These are phyloP conservation scores for Simmondsia chinensis DNA, from an alignment of 148 eudicot genomes.

Conservation along the genomic window DNA sequence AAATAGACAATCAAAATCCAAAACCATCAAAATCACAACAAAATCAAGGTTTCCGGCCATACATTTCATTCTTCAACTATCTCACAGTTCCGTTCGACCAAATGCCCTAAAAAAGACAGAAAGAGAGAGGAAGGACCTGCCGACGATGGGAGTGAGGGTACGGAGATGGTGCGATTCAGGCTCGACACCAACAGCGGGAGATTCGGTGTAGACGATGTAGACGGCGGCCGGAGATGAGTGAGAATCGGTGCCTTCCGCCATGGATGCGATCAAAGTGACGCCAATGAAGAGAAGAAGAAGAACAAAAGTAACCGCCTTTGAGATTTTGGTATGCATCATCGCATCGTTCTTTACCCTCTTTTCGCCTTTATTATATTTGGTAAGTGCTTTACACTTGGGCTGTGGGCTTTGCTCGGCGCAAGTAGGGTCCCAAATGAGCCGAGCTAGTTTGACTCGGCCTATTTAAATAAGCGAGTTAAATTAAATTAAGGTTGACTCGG, in stretches of 20 bases:
- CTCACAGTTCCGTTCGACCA: too few species aligned
- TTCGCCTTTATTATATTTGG: neutral
- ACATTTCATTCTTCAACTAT: too few species aligned
- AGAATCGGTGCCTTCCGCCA: constrained; percentile 16
- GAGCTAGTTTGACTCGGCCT: too few species aligned
- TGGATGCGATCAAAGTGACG: neutral
- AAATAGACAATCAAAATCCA: too few species aligned
- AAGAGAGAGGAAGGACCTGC: constrained; percentile 23
- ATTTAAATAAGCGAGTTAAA: too few species aligned
- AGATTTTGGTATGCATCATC: neutral
- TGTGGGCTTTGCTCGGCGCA: too few species aligned
- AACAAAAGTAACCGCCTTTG: neutral
- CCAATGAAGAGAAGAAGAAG: neutral
- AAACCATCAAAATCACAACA: too few species aligned
- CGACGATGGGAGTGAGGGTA: constrained; percentile 45
- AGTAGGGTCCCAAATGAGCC: too few species aligned
- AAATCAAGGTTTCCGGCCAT: too few species aligned
- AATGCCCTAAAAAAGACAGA: neutral
- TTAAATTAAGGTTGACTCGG: too few species aligned
- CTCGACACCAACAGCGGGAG: constrained; percentile 31
- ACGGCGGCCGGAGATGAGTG: constrained; percentile 19
- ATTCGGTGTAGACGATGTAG: constrained; percentile 69
- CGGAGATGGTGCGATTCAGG: constrained; percentile 50
- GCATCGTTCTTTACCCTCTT: too few species aligned
- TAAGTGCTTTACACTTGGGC: too few species aligned